phyloP scores from a whole-genome alignment of 306 rosid genomes.

The Prunus kanzakura region DNA sequence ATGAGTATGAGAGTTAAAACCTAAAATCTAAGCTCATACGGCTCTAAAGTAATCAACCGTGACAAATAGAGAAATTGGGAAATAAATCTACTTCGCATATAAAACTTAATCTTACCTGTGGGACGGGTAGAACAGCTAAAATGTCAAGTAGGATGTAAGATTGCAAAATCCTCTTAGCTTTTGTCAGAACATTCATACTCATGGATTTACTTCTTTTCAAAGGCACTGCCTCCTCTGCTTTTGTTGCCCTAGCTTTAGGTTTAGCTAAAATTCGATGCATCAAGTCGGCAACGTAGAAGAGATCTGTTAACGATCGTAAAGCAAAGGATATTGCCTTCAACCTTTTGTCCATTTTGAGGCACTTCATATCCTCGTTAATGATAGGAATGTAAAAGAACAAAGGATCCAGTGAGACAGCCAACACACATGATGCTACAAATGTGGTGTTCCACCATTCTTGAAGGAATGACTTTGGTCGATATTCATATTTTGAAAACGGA shows the following conservation, averaged over 20 bases:
- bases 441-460: conserved; percentile 7
- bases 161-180: neutral
- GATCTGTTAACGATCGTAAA: conserved; percentile 21
- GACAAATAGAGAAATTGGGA: no score
- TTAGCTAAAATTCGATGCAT: neutral
- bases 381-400: conserved; percentile 33
- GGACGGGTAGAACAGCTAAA: conserved; percentile 32
- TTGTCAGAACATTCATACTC: neutral
- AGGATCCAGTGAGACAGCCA: conserved; percentile 32
- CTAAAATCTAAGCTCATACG: no score
- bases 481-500: no score
- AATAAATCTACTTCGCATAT: neutral
- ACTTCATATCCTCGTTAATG: conserved; percentile 11
- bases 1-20: no score
- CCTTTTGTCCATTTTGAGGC: conserved; percentile 25
- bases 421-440: conserved; percentile 22
- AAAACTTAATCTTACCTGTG: conserved; percentile 1
- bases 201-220: no score
- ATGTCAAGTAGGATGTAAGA: conserved; percentile 18
- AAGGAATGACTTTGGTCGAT: neutral
- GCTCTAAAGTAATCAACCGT: no score
- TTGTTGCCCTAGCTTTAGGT: neutral
- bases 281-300: conserved; percentile 20
- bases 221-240: neutral
- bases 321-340: conserved; percentile 18